Evolutionary conservation across 2,329 filamentous ascomycete genomes (phyloP), one percentile per base, ranked within the genome.

Genomic region (Colletotrichum echinochloae): DNA sequence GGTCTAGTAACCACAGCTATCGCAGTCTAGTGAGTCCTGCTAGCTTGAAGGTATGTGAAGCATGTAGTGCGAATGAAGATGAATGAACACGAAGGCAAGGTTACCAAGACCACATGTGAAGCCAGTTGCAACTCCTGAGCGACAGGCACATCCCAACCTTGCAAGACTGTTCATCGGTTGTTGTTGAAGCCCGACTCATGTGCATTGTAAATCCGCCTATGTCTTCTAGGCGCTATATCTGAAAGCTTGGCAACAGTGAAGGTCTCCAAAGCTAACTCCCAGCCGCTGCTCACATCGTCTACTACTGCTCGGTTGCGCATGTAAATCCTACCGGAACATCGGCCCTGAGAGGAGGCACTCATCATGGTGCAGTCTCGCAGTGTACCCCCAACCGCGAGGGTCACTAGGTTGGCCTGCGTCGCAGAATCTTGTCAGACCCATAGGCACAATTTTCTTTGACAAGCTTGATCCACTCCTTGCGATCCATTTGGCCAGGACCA

Each of bases 401-500:
- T 9, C 60, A 57, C 76, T 83, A 56, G 79, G 77, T 72, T 82
- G 54, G 33, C 54, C 23, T 83, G 23, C 82, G 82, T 39, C 83
- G 79, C 51, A 84, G 74, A 16, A 88, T 79, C 79, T 90, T 91
- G 68, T 90, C 87, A 0, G 83, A 73, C 1, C 84, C 85, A 77
- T 87, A 90, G 18, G 83, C 80, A 1, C 86, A 85, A 46, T 88
- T 82, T 44, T 84, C 82, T 77, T 87, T 89, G 16, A 92, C 88
- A 67, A 91, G 76, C 65, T 83, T 81, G 70, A 91, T 86, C 85
- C 89, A 91, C 33, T 88, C 85, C 41, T 81, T 79, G 73, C 85
- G 86, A 5, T 81, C 80, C 77, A 88, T 88, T 74, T 85, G 83
- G 5, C 85, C 84, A 6, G 85, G 83, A 8, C 82, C 81, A 28